These are phyloP conservation scores for Phialophora verrucosa DNA, from an alignment of 2,329 filamentous ascomycete genomes.

Conservation along the genomic window DNA sequence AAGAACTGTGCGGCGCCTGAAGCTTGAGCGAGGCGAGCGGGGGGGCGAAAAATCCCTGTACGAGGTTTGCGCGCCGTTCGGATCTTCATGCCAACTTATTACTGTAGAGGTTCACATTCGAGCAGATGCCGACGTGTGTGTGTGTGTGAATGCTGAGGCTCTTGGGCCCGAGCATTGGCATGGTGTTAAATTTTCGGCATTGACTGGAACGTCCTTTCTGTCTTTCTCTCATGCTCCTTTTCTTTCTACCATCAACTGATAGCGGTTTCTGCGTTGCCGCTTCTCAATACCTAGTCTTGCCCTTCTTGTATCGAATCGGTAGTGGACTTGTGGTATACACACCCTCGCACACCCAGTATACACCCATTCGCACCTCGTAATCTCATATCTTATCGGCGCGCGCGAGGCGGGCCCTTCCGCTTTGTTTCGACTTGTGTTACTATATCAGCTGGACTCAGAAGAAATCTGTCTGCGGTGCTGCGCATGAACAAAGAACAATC, in stretches of 20 bases:
- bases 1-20: too few relatives aligned
- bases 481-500: background rate
- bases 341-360: background rate
- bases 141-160: background rate
- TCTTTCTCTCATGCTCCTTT: background rate
- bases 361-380: background rate
- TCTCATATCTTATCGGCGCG: background rate
- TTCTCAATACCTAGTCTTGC: background rate
- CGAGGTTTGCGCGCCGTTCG: background rate
- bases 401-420: slow-evolving; percentile 2
- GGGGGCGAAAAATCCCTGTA: too few relatives aligned
- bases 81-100: background rate
- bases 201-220: background rate
- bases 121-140: background rate
- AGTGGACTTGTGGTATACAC: background rate
- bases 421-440: background rate
- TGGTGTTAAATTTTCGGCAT: slow-evolving; percentile 2
- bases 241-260: background rate
- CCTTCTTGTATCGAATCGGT: background rate
- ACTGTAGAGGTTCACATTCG: background rate
- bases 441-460: background rate
- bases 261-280: background rate
- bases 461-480: background rate
- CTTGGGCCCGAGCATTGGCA: slow-evolving; percentile 1
- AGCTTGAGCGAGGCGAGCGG: too few relatives aligned